Conservation (phyloP, 2,329 filamentous ascomycete genomes). For the Ustilaginoidea virens region DNA sequence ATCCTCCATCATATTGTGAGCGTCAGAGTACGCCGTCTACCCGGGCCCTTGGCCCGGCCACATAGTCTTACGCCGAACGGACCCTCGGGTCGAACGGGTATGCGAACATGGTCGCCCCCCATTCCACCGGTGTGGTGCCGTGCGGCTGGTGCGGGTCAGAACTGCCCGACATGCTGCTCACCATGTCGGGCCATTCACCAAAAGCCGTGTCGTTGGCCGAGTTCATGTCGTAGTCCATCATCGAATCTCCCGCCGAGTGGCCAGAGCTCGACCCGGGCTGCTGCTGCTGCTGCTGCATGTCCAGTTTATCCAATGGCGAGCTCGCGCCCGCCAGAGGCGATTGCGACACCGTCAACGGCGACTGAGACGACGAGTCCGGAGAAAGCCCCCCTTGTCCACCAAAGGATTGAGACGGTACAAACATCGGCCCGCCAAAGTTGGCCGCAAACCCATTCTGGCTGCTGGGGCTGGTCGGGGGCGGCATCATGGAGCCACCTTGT, state of each 20-base stretch:
- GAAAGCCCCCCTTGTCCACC: constrained; percentile 13
- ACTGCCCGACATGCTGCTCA: constrained; percentile 19
- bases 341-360: constrained; percentile 16
- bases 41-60: neutral
- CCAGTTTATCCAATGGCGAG: constrained; percentile 18
- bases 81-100: constrained; percentile 4
- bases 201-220: constrained; percentile 19
- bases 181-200: constrained; percentile 26
- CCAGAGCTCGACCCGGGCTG: constrained; percentile 13
- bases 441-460: constrained; percentile 13
- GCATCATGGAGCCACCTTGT: too few species aligned
- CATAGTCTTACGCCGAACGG: constrained; percentile 2
- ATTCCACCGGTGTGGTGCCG: constrained; percentile 1
- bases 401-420: constrained; percentile 18
- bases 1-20: neutral
- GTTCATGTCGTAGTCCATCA: constrained; percentile 25
- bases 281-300: constrained; percentile 17
- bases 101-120: constrained; percentile 2
- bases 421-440: constrained; percentile 17
- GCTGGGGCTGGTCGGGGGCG: constrained; percentile 8
- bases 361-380: constrained; percentile 17
- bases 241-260: constrained; percentile 12
- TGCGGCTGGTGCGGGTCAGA: constrained; percentile 10
- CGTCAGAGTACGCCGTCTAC: too few species aligned
- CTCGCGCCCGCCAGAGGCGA: constrained; percentile 14